Evolutionary conservation across 306 rosid species (phyloP).

Genomic region (Vigna unguiculata): DNA sequence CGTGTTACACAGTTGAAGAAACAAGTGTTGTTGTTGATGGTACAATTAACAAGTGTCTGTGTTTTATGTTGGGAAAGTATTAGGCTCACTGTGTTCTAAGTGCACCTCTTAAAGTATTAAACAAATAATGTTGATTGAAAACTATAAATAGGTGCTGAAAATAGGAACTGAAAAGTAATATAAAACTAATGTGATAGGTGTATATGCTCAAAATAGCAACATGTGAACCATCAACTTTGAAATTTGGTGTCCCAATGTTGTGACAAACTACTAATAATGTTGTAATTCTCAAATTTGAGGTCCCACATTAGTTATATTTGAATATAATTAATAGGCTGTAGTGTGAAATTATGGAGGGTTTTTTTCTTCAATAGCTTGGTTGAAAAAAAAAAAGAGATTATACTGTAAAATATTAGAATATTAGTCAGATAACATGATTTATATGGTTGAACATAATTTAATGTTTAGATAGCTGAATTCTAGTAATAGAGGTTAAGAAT

Average conservation of each 20-base stretch:
- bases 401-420: too few species aligned
- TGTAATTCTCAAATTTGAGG: not conserved
- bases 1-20: conserved; percentile 10
- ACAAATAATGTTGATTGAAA: not conserved
- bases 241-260: not conserved
- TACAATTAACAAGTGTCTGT: conserved; percentile 14
- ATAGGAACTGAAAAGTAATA: not conserved
- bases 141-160: not conserved
- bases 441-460: too few species aligned
- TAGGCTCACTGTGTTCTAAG: not conserved
- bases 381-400: too few species aligned
- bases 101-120: not conserved
- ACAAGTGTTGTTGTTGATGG: conserved; percentile 6
- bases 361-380: too few species aligned
- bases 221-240: conserved; percentile 11
- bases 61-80: not conserved
- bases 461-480: too few species aligned
- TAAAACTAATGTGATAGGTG: not conserved
- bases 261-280: not conserved
- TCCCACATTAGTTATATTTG: not conserved
- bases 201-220: conserved; percentile 7
- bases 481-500: too few species aligned
- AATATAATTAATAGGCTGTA: not conserved
- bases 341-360: too few species aligned
- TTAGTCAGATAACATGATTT: too few species aligned